Base-by-base conservation (phyloP, 2,329 filamentous ascomycete genomes). In the Apiospora saccharicola region DNA sequence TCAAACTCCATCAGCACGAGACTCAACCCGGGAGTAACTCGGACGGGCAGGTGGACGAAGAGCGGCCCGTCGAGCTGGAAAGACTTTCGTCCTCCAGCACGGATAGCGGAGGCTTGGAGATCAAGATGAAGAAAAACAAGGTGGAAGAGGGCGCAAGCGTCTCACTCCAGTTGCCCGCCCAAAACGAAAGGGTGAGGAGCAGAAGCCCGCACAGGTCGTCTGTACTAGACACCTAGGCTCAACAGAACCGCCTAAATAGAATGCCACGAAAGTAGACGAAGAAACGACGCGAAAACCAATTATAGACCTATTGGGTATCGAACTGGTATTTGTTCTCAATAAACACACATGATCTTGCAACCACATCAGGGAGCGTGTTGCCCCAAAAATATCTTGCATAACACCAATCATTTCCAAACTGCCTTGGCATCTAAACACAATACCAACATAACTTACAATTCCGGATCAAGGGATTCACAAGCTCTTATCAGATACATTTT, bases 1-100 rank as follows among this genome's bases (percentile, higher is more conserved):
- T 90, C 78, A 87, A 85, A 76, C 76, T 91, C 44, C 80, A 88
- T 72, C 80, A 83, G 49, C 81, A 87, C 72, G 85, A 87, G 76
- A 53, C 57, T 41, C 72, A 73, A 26, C 73, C 74, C 6, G 69
- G 46, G 41, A 74, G 75, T 49, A 67, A 72, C 43, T 37, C 73
- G 12, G 70, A 43, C 19, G 68, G 71, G 16, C 64, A 51, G 19
- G n/a, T 26, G 2, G 68, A 70, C 30, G 68, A 70, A 24, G 68
- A 70, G 47, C 68, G 57, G 68, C 68, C 47, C 7, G 26, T 70
- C 10, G 68, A 70, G 34, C 26, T 70, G 10, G 46, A 26, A 7
- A 34, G 68, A 19, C 14, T 53, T 8, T 70, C 68, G 3, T 16
- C 26, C 10, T 70, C 68, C 4, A 70, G 47, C 22, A 24, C 22